Conservation (phyloP, 768 basidiomycete genomes). For the Termitomyces sp. region DNA sequence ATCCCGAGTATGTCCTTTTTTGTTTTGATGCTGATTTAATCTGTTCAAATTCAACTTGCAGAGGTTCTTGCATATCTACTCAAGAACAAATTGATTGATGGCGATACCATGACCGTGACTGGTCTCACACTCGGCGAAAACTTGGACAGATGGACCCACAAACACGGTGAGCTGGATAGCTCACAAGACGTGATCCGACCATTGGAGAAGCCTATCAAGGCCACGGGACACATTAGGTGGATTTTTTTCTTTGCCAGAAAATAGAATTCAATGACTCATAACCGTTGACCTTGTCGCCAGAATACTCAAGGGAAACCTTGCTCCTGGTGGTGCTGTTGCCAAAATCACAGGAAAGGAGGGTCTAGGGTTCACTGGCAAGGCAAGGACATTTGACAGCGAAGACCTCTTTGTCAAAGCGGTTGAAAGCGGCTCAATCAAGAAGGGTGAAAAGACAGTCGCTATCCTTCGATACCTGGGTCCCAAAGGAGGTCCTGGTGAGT, state of each 20-base stretch:
- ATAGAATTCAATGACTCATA: conserved; percentile 13
- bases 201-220: conserved; percentile 83
- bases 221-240: conserved; percentile 86
- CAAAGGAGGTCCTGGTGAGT: conserved; percentile 90
- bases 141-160: conserved; percentile 82
- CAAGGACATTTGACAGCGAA: conserved; percentile 90
- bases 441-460: conserved; percentile 95
- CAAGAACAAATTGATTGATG: conserved; percentile 86
- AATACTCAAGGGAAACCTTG: conserved; percentile 88
- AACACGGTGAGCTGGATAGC: conserved; percentile 70
- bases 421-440: conserved; percentile 82
- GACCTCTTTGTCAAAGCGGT: conserved; percentile 86
- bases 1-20: conserved; percentile 73
- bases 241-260: conserved; percentile 14
- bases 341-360: conserved; percentile 98
- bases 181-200: conserved; percentile 87
- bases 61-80: conserved; percentile 84
- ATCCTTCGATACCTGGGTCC: conserved; percentile 96
- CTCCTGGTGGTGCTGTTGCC: conserved; percentile 92
- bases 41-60: conserved; percentile 24
- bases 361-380: conserved; percentile 84
- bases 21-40: neutral
- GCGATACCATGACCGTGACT: conserved; percentile 88
- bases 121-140: conserved; percentile 91
- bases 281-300: conserved; percentile 34